Evolutionary conservation across 2,329 filamentous ascomycete species (phyloP).

Genomic region (Sphaerostilbella broomeana): DNA sequence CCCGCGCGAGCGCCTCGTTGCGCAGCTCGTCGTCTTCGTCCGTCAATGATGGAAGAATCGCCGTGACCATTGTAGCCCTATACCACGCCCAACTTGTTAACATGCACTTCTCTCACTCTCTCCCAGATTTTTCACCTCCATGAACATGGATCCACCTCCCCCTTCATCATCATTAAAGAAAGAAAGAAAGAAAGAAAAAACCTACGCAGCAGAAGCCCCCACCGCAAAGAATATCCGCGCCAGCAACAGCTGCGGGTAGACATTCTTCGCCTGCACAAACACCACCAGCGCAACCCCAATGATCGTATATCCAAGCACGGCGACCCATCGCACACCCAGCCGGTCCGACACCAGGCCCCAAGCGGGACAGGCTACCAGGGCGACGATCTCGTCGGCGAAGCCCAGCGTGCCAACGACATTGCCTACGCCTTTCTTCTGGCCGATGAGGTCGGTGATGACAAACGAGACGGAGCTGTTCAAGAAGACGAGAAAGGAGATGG

Average conservation of each 20-base stretch:
- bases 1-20: constrained; percentile 21
- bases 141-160: not conserved
- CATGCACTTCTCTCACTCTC: not conserved
- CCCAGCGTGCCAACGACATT: constrained; percentile 78
- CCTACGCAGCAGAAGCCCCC: constrained; percentile 80
- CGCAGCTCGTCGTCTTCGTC: constrained; percentile 37
- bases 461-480: constrained; percentile 80
- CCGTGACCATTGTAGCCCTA: constrained; percentile 90
- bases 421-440: constrained; percentile 65
- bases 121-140: not conserved
- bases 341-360: constrained; percentile 77
- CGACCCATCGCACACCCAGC: constrained; percentile 65
- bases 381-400: constrained; percentile 78
- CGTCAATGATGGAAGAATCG: constrained; percentile 71
- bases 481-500: constrained; percentile 84
- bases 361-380: constrained; percentile 69
- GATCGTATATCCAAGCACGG: constrained; percentile 72
- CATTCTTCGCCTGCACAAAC: constrained; percentile 78
- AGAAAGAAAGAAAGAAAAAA: constrained; percentile 9
- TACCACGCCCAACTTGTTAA: not conserved
- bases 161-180: no score
- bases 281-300: constrained; percentile 70
- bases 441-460: constrained; percentile 76
- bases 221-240: constrained; percentile 82
- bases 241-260: constrained; percentile 83